phyloP scores from a whole-genome alignment of 2,329 filamentous ascomycete species.

The Pseudocercospora musae region DNA sequence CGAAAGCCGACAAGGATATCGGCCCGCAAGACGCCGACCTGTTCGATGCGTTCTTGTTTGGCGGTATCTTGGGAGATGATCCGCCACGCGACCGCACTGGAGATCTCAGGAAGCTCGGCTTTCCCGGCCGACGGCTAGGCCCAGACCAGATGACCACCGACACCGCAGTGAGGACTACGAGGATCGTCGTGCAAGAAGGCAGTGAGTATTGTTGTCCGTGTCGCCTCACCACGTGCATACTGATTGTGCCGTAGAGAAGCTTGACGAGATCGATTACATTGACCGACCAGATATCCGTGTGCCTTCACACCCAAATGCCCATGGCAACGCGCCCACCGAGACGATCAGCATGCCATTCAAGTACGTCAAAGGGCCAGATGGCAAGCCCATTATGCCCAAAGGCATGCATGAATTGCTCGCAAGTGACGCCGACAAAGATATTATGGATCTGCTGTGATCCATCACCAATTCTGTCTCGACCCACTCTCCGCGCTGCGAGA shows the following conservation, averaged over 20 bases:
- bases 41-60: constrained; percentile 93
- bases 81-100: constrained; percentile 73
- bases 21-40: constrained; percentile 74
- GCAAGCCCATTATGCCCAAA: constrained; percentile 87
- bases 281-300: constrained; percentile 89
- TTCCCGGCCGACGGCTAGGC: constrained; percentile 78
- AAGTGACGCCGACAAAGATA: constrained; percentile 87
- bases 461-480: background rate
- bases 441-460: constrained; percentile 73
- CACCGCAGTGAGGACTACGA: constrained; percentile 89
- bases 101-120: constrained; percentile 93
- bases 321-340: constrained; percentile 58
- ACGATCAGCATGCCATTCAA: constrained; percentile 97
- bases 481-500: background rate
- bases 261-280: constrained; percentile 76
- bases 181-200: constrained; percentile 81
- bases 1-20: constrained; percentile 75
- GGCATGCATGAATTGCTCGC: constrained; percentile 94
- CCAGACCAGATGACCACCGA: constrained; percentile 98
- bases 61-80: constrained; percentile 70
- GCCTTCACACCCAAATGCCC: constrained; percentile 52
- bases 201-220: constrained; percentile 56
- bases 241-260: constrained; percentile 54
- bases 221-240: background rate
- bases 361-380: constrained; percentile 71